Base-by-base conservation (phyloP, 805 yeast species). In the Lipomyces oligophaga region DNA sequence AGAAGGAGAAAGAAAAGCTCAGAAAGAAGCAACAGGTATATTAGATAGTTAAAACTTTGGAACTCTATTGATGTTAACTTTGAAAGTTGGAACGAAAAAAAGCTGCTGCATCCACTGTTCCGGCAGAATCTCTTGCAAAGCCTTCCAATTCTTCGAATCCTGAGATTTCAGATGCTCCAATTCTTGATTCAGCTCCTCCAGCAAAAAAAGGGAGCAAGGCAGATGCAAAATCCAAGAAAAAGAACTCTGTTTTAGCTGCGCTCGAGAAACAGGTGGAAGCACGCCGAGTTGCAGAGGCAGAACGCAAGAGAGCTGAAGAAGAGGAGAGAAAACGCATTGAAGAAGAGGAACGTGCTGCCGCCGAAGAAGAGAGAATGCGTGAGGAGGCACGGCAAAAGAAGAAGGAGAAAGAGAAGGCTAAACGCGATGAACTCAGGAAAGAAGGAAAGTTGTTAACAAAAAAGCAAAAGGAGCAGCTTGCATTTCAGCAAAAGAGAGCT, bases 381-480 rank as follows among this genome's bases (percentile, higher is more conserved):
- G 78, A 70, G 45, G 73, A 72, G 47, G 62, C 61, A 7, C 39
- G 44, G 34, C 45, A 45, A 76, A 75, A 54, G 45, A 90, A 85
- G 77, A 86, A 81, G 61, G 98, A 93, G 68, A 85, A 79, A 65
- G 97, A 90, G 62, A 83, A 77, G 69, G 76, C 77, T 49, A 88
- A 84, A 74, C 83, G 78, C 58, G 98, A 93, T 61, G 90, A 86
- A 70, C 79, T 93, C 66, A 86, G 85, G 70, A 93, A 96, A 28
- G 97, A 90, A 69, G 99, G 99, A 63, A 93, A 93, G 65, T 80
- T 82, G 45, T 71, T 93, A 63, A 85, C 96, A 49, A 93, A 86
- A 73, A 90, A 89, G 65, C 98, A 93, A 74, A 87, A 85, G 69
- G 96, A 88, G 67, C 95, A 88, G 65, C 85, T 85, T 71, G 85